Base-by-base conservation (phyloP, 2,329 filamentous ascomycete genomes). In the Neoarthrinium moseri region DNA sequence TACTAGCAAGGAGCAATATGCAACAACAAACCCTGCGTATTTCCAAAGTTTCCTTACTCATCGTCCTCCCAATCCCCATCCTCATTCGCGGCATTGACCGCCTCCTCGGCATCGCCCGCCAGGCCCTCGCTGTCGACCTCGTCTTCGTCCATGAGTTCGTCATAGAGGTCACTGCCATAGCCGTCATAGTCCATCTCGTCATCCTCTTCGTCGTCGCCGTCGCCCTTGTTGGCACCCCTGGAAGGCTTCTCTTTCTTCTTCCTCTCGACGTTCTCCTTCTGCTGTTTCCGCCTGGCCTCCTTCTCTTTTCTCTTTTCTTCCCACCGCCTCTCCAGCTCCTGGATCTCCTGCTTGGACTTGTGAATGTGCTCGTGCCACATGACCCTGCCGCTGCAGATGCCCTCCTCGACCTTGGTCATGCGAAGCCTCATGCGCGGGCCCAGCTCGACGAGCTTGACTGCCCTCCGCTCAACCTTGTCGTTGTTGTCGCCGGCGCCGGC, bases 341-440 rank as follows among this genome's bases (percentile, higher is more conserved):
- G 80, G 46, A 90, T 72, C 65, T 99, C 91, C 15, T 81, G 78
- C 56, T 83, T 83, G 6, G 82, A 83, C 77, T 99, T 99, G 63
- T 86, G 81, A 43, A 97, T 84, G 62, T 90, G 95, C 63, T 96
- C 91, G 66, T 99, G 94, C 94, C 94, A 99, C 87, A 99, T 89
- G 46, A 96, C 80, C 64, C 90, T 94, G 40, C 94, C 94, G 21
- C 81, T 79, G 59, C 91, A 96, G 6, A 97, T 69, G 2, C 92
- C 94, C 57, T 99, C 94, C 63, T 99, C 94, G 4, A 99, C 91
- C 72, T 99, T 99, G 45, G 90, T 91, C 69, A 99, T 74, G 24
- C 92, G 83, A 32, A 99, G 72, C 50, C 82, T 86, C 87, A 99
- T 86, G 44, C 94, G 83, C 2, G 94, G 94, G 0, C 94, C 94